phyloP scores from a whole-genome alignment of 768 basidiomycete species.

The Mycena galopus region DNA sequence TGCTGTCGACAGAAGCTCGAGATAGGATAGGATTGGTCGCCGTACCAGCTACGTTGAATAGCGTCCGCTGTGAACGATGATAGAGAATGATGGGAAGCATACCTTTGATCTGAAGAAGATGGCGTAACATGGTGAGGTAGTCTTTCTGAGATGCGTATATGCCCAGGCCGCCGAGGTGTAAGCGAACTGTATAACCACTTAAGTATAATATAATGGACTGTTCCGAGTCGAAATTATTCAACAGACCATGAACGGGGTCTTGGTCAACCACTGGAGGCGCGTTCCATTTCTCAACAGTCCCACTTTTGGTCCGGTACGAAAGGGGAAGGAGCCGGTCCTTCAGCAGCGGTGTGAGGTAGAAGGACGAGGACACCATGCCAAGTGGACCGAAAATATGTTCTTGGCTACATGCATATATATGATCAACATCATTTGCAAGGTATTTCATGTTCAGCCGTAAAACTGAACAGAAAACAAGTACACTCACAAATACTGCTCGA shows the following conservation, averaged over 20 bases:
- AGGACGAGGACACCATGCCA: conserved; percentile 37
- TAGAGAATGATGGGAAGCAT: neutral
- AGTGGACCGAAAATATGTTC: conserved; percentile 38
- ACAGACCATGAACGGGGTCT: conserved; percentile 26
- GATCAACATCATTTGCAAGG: too few relatives aligned
- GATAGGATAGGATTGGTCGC: conserved; percentile 21
- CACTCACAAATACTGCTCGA: conserved; percentile 47
- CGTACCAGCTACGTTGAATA: conserved; percentile 1
- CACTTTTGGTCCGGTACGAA: conserved; percentile 29
- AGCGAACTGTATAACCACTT: conserved; percentile 27
- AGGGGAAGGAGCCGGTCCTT: conserved; percentile 31
- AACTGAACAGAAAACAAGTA: neutral
- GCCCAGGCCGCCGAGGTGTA: conserved; percentile 39
- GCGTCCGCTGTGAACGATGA: neutral
- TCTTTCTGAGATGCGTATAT: conserved; percentile 40
- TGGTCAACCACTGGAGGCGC: conserved; percentile 22
- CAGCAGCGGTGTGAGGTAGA: conserved; percentile 37
- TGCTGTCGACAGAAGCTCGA: conserved; percentile 3
- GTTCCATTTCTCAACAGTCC: conserved; percentile 30
- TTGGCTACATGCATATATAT: conserved; percentile 29
- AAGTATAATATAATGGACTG: neutral
- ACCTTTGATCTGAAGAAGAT: conserved; percentile 29
- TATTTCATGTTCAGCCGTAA: too few relatives aligned
- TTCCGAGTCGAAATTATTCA: neutral
- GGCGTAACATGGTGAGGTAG: conserved; percentile 38